Evolutionary conservation across 352 stramenopile genomes (phyloP).

Genomic region (Phytophthora vignae): DNA sequence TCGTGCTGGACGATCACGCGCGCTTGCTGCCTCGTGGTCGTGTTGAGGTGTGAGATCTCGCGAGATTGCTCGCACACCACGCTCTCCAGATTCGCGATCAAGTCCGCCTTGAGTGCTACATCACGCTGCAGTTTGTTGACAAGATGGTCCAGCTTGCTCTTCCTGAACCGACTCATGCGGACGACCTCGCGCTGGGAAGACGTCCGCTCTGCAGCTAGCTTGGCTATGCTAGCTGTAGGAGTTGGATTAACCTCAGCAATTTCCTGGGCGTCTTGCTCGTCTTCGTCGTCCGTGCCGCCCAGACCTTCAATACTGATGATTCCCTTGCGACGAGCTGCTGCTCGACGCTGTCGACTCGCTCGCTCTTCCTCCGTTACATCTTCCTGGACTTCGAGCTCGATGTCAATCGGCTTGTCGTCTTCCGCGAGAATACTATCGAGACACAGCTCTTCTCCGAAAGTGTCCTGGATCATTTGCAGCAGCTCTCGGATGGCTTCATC

Average conservation of each 20-base stretch:
- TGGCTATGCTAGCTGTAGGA: background rate
- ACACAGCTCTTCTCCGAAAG: slow-evolving; percentile 62
- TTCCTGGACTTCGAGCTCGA: slow-evolving; percentile 69
- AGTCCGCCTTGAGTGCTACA: slow-evolving; percentile 48
- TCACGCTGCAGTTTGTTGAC: slow-evolving; percentile 71
- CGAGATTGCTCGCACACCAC: slow-evolving; percentile 68
- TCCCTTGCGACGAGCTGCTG: slow-evolving; percentile 27
- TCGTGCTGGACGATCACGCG: slow-evolving; percentile 48
- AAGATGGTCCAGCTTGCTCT: slow-evolving; percentile 71
- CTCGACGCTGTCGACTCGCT: slow-evolving; percentile 32
- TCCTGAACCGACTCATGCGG: slow-evolving; percentile 72
- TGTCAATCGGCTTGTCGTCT: slow-evolving; percentile 68
- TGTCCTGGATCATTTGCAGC: slow-evolving; percentile 65
- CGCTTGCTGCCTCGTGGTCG: slow-evolving; percentile 51
- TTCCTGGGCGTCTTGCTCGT: slow-evolving; percentile 1
- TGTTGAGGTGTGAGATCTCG: slow-evolving; percentile 50
- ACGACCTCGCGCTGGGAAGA: slow-evolving; percentile 38
- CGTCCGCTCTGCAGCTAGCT: slow-evolving; percentile 3
- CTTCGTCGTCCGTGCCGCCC: slow-evolving; percentile 15
- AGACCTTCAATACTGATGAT: slow-evolving; percentile 23
- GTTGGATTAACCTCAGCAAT: slow-evolving; percentile 4
- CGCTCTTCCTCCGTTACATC: slow-evolving; percentile 54
- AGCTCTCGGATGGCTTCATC: slow-evolving; percentile 82
- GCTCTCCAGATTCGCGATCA: slow-evolving; percentile 58
- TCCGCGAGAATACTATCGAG: slow-evolving; percentile 61